Evolutionary conservation across 2,329 filamentous ascomycete genomes (phyloP), one percentile per base, ranked within the genome.

Genomic region (Claviceps cyperi): DNA sequence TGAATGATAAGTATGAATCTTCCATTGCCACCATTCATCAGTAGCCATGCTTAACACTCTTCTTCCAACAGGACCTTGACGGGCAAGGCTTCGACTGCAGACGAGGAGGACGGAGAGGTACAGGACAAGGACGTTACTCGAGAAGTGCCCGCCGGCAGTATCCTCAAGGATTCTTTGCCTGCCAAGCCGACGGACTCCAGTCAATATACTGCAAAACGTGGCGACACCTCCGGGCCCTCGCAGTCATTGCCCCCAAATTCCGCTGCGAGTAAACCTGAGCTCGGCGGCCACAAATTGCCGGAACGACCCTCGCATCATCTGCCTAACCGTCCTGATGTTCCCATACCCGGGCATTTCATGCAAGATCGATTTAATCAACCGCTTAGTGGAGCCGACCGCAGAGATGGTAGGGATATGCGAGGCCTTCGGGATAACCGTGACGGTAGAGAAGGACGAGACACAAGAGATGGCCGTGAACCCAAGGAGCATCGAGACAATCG

Each of bases 31-130:
- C 9, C 8, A 13, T n/a, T 9, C n/a, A 9, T 40, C 15, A 3
- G 17, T 35, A 5, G 6, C 51, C 32, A 22, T 47, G n/a, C 36
- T 49, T 57, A 50, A 58, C 39, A 28, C 17, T 11, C 5, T 24
- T 35, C 57, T 59, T 46, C 45, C 43, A 32, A 50, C 54, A 51
- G 65, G 47, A 49, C 57, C 22, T 22, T 50, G 8, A 15, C 21
- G 9, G 45, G 39, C n/a, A 56, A 59, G 40, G 53, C 53, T 44
- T 48, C 50, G 1, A 51, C 64, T 13, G 62, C 63, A 1, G 80
- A 83, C 53, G 77, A 78, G 49, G 84, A 88, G 61, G 84, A 88
- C 59, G 84, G 84, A 19, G 84, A 88, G 61, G 82, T 86, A 22
- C 77, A 80, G 54, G 83, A 86, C 57, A 70, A 61, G 46, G 60